Conservation (phyloP, 352 stramenopile species). For the Pythium insidiosum region DNA sequence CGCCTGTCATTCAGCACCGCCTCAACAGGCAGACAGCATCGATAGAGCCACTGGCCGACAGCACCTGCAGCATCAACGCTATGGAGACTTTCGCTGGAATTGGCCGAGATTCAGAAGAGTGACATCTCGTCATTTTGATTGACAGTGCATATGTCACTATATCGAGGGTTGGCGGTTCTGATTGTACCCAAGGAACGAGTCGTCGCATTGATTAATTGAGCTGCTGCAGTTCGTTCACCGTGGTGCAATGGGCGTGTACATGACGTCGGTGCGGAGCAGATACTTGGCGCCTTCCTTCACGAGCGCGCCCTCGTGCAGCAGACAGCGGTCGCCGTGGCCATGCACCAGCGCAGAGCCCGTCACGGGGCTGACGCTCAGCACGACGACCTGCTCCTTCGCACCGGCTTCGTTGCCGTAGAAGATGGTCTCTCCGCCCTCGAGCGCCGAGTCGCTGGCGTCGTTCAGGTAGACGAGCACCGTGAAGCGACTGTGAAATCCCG, state of each 20-base stretch:
- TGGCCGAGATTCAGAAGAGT: no score
- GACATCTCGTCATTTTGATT: no score
- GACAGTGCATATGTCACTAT: no score
- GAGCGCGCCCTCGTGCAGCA: conserved; percentile 68
- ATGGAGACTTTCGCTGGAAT: no score
- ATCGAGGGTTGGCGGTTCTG: no score
- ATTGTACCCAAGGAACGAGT: no score
- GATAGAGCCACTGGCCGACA: no score
- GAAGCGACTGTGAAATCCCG: conserved; percentile 65
- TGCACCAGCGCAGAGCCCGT: conserved; percentile 67
- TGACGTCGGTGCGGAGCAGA: conserved; percentile 71
- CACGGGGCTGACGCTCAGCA: conserved; percentile 50
- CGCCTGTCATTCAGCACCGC: no score
- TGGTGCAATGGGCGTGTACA: conserved; percentile 48
- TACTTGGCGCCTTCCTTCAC: conserved; percentile 64
- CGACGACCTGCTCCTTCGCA: conserved; percentile 29
- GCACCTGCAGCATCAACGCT: no score
- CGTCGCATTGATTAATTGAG: no score
- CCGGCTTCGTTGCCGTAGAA: conserved; percentile 58
- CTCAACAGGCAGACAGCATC: no score
- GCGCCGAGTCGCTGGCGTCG: conserved; percentile 60
- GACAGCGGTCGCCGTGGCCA: conserved; percentile 60
- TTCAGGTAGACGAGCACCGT: conserved; percentile 82
- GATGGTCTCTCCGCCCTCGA: conserved; percentile 52
- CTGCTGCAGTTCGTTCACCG: no score